Conservation (phyloP, 2,329 filamentous ascomycete species). For the Ceratocystis albifundus region DNA sequence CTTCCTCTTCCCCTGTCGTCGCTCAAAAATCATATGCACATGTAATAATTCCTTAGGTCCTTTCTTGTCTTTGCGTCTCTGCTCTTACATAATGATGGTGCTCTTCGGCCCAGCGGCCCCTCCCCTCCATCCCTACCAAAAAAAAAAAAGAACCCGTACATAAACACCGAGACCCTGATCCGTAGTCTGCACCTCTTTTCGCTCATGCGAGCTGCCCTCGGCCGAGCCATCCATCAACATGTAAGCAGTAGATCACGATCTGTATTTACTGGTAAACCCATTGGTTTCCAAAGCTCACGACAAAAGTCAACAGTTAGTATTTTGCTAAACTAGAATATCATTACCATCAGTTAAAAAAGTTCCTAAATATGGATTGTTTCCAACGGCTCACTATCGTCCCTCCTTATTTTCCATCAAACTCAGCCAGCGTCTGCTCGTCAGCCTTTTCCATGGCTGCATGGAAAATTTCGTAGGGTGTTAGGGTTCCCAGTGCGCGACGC, state of each 20-base stretch:
- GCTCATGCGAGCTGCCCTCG: slow-evolving; percentile 8
- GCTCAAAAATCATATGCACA: background rate
- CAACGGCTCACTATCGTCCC: background rate
- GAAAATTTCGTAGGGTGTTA: slow-evolving; percentile 79
- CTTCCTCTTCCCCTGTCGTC: background rate
- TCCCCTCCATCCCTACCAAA: background rate
- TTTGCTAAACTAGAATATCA: no score
- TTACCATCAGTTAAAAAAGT: no score
- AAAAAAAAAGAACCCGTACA: no score
- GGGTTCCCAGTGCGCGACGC: slow-evolving; percentile 73
- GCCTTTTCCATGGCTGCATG: slow-evolving; percentile 52
- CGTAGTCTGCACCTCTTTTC: no score
- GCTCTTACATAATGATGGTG: background rate
- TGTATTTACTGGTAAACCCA: background rate
- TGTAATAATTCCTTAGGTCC: background rate
- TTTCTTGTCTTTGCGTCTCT: background rate
- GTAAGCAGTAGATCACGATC: background rate
- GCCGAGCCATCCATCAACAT: background rate
- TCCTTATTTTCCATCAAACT: slow-evolving; percentile 28
- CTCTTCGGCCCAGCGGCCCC: background rate
- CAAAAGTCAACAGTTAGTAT: no score
- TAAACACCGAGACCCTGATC: no score
- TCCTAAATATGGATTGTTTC: background rate
- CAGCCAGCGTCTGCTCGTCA: slow-evolving; percentile 42
- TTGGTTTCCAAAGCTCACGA: no score